Evolutionary conservation across 2,329 filamentous ascomycete species (phyloP).

Genomic region (Macrophomina pseudophaseolina): DNA sequence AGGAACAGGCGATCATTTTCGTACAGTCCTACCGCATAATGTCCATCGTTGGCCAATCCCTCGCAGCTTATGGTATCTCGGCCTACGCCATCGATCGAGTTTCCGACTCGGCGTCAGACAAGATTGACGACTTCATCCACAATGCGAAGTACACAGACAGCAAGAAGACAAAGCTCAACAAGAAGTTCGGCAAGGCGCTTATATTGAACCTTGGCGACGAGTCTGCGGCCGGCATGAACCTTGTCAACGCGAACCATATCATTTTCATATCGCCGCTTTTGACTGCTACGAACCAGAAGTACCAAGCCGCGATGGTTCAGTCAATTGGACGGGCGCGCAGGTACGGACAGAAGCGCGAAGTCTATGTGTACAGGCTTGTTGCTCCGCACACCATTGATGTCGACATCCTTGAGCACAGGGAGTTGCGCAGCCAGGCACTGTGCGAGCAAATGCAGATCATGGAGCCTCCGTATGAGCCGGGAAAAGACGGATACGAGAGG

Average conservation of each 20-base stretch:
- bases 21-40: slow-evolving; percentile 58
- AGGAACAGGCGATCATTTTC: slow-evolving; percentile 62
- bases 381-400: slow-evolving; percentile 72
- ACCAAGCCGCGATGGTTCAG: slow-evolving; percentile 65
- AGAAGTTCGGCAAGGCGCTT: slow-evolving; percentile 51
- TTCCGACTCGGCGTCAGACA: background rate
- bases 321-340: slow-evolving; percentile 66
- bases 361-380: slow-evolving; percentile 73
- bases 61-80: slow-evolving; percentile 38
- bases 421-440: slow-evolving; percentile 34
- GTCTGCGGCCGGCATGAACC: slow-evolving; percentile 64
- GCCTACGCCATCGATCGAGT: slow-evolving; percentile 45
- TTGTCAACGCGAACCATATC: slow-evolving; percentile 68
- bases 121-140: slow-evolving; percentile 4
- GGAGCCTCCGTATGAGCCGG: slow-evolving; percentile 17
- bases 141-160: slow-evolving; percentile 16
- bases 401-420: slow-evolving; percentile 53
- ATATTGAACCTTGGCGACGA: slow-evolving; percentile 63
- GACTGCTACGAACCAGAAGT: slow-evolving; percentile 56
- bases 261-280: slow-evolving; percentile 66
- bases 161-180: background rate
- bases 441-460: background rate
- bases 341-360: slow-evolving; percentile 62
- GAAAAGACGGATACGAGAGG: slow-evolving; percentile 13
- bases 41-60: slow-evolving; percentile 41